Evolutionary conservation across 257 asterid species (phyloP), one percentile per base, ranked within the genome.

Genomic region (Handroanthus guayacan): DNA sequence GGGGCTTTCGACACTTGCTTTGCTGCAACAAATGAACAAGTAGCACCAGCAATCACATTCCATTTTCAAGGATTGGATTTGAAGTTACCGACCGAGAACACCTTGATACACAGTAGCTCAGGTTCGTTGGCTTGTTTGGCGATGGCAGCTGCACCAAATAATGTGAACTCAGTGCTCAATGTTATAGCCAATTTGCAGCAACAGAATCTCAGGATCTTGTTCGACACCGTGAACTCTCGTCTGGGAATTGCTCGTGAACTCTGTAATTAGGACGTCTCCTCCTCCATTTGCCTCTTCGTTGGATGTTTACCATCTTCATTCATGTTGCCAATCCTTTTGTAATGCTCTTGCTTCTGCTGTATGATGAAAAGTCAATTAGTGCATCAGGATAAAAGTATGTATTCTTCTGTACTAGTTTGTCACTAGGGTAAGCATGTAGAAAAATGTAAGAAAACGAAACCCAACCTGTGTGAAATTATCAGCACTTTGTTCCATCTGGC

Each of bases 1-100:
- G 97, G 98, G 9, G 95, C 94, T 37, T 93, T 93, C 25, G 98
- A 94, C 79, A 90, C 97, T 0, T 94, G 98, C 73, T 94, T 91
- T 78, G 77, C 88, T 1, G 87, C 87, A 0, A 89, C 91, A 17
- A 81, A 86, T 39, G 96, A 89, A 70, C 85, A 80, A 45, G 72
- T 86, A 16, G 87, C 93, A 6, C 97, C 97, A 4, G 55, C 74
- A 0, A 71, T 94, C n/a, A 71, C 86, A 0, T 79, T 92, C 52
- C 97, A 87, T 62, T 89, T 91, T 39, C 76, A 84, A 0, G 97
- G 91, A 16, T 6, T 94, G 86, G 89, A 92, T 14, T 77, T 94
- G 87, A 84, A 82, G 80, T 79, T 93, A 74, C 98, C 98, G 5
- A 71, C 39, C 67, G 98, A 93, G 92, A 93, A 93, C 69, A 85